Evolutionary conservation across 2,329 filamentous ascomycete species (phyloP).

Genomic region (Aspergillus sp.): DNA sequence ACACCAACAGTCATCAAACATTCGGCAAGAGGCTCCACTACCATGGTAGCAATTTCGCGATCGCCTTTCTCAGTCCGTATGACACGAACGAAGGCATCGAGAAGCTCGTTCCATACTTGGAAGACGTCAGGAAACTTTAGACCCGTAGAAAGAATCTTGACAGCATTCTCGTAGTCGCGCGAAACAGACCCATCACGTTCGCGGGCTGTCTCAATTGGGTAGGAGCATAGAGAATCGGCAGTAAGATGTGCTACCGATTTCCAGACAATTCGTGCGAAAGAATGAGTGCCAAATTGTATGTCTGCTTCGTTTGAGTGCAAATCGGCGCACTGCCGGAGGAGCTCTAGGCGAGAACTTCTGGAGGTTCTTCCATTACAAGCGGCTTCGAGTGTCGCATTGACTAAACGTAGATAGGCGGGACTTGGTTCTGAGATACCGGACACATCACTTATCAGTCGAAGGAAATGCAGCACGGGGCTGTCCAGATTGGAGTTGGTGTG

Average conservation of each 20-base stretch:
- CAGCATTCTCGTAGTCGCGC: slow-evolving; percentile 68
- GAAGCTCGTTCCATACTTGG: slow-evolving; percentile 51
- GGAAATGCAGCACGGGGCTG: slow-evolving; percentile 40
- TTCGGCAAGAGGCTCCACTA: slow-evolving; percentile 71
- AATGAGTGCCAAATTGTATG: slow-evolving; percentile 6
- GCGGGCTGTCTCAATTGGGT: slow-evolving; percentile 39
- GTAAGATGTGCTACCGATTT: slow-evolving; percentile 33
- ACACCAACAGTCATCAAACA: slow-evolving; percentile 38
- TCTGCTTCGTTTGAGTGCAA: slow-evolving; percentile 20
- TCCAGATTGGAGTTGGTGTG: slow-evolving; percentile 28
- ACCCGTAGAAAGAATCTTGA: slow-evolving; percentile 66
- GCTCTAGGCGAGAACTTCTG: slow-evolving; percentile 37
- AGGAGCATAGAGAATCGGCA: slow-evolving; percentile 41
- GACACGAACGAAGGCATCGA: slow-evolving; percentile 56
- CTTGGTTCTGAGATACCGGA: slow-evolving; percentile 18
- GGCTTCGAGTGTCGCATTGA: slow-evolving; percentile 32
- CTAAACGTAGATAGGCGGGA: slow-evolving; percentile 27
- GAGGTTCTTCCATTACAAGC: slow-evolving; percentile 35
- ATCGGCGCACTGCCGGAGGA: slow-evolving; percentile 38
- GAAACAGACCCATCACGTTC: slow-evolving; percentile 54
- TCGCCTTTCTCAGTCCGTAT: slow-evolving; percentile 66
- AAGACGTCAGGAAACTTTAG: slow-evolving; percentile 29
- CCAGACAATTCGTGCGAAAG: slow-evolving; percentile 33
- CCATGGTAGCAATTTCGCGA: slow-evolving; percentile 62
- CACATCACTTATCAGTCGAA: slow-evolving; percentile 33